These are phyloP conservation scores for Trametopsis cervina DNA, from an alignment of 768 basidiomycete species.

Conservation along the genomic window DNA sequence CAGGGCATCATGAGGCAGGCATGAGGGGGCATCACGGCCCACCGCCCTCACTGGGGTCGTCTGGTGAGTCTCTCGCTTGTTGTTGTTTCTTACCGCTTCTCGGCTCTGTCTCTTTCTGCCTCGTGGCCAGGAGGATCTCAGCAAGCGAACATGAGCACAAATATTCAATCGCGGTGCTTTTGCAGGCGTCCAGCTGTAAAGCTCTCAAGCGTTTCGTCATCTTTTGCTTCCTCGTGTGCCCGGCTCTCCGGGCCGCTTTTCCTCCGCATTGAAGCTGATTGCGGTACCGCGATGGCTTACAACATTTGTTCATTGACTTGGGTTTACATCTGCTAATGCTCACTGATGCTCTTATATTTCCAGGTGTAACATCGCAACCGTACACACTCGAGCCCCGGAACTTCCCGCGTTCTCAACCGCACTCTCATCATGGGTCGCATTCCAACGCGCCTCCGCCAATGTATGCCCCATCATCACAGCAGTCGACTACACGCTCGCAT, in stretches of 20 bases:
- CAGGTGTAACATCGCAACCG: conserved; percentile 9
- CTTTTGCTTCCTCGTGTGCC: neutral
- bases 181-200: too few species aligned
- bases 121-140: neutral
- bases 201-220: neutral
- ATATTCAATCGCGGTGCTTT: neutral
- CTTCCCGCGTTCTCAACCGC: conserved; percentile 14
- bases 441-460: conserved; percentile 17
- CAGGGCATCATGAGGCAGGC: conserved; percentile 16
- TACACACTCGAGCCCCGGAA: conserved; percentile 6
- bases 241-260: too few species aligned
- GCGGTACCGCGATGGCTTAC: neutral
- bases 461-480: conserved; percentile 19
- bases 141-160: neutral
- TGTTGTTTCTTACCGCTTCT: neutral
- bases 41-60: conserved; percentile 5
- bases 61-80: conserved; percentile 7
- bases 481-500: conserved; percentile 5
- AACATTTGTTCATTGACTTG: neutral
- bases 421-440: conserved; percentile 15
- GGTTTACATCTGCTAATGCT: neutral
- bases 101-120: neutral
- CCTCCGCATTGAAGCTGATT: too few species aligned
- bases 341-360: neutral
- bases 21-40: conserved; percentile 8